Evolutionary conservation across 2,329 filamentous ascomycete species (phyloP), one percentile per base, ranked within the genome.

Genomic region (Xylariaceae sp.): DNA sequence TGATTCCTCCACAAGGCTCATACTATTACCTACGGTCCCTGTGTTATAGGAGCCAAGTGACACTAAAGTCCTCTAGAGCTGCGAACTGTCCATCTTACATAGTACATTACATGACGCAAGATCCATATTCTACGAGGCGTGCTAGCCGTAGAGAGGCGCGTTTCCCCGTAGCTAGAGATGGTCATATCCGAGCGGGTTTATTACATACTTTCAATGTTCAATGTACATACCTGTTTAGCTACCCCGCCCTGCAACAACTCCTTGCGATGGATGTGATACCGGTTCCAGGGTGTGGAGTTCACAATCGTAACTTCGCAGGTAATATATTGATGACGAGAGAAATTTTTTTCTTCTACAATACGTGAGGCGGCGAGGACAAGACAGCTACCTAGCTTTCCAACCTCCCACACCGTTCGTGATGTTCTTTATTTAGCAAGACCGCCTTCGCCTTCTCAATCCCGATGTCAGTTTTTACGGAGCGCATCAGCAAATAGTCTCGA

Each of bases 71-170:
- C 6, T 49, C 57, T 57, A 60, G 48, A 52, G 51, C 46, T 56
- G 51, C 52, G 54, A 56, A 59, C 54, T 57, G 50, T 59, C 29
- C 37, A 56, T 57, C 59, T n/a, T n/a, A 57, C 49, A 54, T 48
- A 49, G 57, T 47, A 62, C 60, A 54, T 60, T 43, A 62, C 60
- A 57, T 60, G 44, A 62, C 53, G 54, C 57, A 55, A 56, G 57
- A 60, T 60, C 47, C 59, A 56, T 57, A 60, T 56, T 56, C 57
- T 60, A 60, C 54, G 54, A 51, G 48, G 26, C 44, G n/a, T 47
- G 26, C 40, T 54, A 16, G 32, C 32, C 48, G 53, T 54, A 56
- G n/a, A n/a, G n/a, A n/a, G 23, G 54, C 32, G 26, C 9, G 23
- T 40, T 40, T 20, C 23, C 42, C 50, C 42, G 54, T 40, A 40